These are phyloP conservation scores for Capsicum pubescens DNA, from an alignment of 257 asterid species.

Conservation along the genomic window DNA sequence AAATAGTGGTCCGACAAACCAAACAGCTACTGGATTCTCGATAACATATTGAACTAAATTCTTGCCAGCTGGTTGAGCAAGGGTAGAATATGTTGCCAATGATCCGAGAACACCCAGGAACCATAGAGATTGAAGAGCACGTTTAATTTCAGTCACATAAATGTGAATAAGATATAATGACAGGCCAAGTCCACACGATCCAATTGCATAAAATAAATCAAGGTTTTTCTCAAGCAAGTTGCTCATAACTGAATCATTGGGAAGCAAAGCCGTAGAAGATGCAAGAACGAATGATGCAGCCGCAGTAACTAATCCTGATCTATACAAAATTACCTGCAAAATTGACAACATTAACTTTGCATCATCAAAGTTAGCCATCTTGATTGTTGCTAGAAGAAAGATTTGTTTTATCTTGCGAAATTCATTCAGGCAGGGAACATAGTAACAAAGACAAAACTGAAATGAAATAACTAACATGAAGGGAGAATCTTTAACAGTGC, in stretches of 20 bases:
- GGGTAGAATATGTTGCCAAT: constrained; percentile 52
- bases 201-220: constrained; percentile 59
- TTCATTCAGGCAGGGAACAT: neutral
- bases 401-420: neutral
- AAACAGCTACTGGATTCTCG: constrained; percentile 71
- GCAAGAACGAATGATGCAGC: constrained; percentile 77
- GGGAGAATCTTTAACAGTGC: neutral
- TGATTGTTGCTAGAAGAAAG: neutral
- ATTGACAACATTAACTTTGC: neutral
- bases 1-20: constrained; percentile 90
- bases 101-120: constrained; percentile 73
- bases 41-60: constrained; percentile 73
- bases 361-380: neutral
- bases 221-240: constrained; percentile 50
- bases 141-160: constrained; percentile 90
- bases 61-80: constrained; percentile 73
- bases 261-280: constrained; percentile 64
- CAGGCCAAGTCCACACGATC: constrained; percentile 80
- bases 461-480: neutral
- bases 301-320: constrained; percentile 87
- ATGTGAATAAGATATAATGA: constrained; percentile 84
- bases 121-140: constrained; percentile 86
- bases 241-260: constrained; percentile 28
- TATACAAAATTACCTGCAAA: constrained; percentile 54
- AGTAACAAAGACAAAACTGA: neutral